Evolutionary conservation across 495 filamentous ascomycete species (phyloP).

Genomic region (Hypoxylon lienhwacheense): DNA sequence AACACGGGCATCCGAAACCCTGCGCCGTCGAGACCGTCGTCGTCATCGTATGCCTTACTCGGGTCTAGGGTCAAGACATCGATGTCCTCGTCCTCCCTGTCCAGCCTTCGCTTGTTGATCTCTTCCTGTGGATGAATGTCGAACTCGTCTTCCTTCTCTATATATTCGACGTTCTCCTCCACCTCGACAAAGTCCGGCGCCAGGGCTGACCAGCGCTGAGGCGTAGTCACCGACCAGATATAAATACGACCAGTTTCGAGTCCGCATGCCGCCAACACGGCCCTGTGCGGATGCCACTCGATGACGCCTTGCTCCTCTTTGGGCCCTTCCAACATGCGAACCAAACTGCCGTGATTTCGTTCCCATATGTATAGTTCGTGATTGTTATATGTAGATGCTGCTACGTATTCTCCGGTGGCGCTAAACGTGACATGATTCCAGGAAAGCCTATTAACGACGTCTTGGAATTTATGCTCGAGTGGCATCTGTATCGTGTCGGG

Average conservation of each 20-base stretch:
- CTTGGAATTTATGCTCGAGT: constrained; percentile 97
- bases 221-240: constrained; percentile 88
- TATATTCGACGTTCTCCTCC: constrained; percentile 96
- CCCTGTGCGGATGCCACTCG: constrained; percentile 94
- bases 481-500: constrained; percentile 77
- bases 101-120: constrained; percentile 84
- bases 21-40: constrained; percentile 56
- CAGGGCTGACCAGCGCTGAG: constrained; percentile 94
- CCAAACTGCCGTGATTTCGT: constrained; percentile 84
- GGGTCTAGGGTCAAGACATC: constrained; percentile 81
- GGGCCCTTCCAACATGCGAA: constrained; percentile 93
- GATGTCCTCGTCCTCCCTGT: constrained; percentile 81
- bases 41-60: constrained; percentile 59
- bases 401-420: constrained; percentile 87
- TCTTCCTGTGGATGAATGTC: constrained; percentile 96
- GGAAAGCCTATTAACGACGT: constrained; percentile 88
- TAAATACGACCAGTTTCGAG: constrained; percentile 87
- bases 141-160: constrained; percentile 95
- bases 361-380: constrained; percentile 99
- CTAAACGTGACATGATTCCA: constrained; percentile 98
- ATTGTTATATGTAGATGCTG: constrained; percentile 93
- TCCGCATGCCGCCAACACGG: constrained; percentile 85
- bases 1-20: constrained; percentile 84
- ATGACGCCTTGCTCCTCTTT: constrained; percentile 93
- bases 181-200: constrained; percentile 97